Base-by-base conservation (phyloP, 345 rosid genomes). In the Syzygium aromaticum region DNA sequence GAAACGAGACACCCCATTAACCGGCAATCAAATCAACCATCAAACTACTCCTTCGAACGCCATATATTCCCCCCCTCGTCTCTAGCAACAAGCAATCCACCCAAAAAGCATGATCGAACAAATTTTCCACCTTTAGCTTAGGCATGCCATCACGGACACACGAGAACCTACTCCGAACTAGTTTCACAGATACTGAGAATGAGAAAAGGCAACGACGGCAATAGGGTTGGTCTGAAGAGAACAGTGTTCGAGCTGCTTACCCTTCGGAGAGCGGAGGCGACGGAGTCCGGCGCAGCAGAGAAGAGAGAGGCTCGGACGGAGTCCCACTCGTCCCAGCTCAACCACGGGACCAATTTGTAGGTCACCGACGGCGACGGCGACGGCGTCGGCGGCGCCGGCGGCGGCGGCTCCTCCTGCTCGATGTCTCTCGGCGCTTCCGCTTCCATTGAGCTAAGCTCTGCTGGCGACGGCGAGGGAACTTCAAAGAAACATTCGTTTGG, bases 291-390 rank as follows among this genome's bases (percentile, higher is more conserved):
- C 49, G 96, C 93, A 87, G 94, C 93, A 49, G 98, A 96, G 94
- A 96, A 96, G 86, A 98, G 94, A 87, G 95, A 93, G 77, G 92
- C 96, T 88, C 96, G 90, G 22, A 98, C 96, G 56, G 86, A 90
- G 89, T 94, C 97, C 99, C 99, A 96, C 88, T 98, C 99, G 30
- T 93, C 90, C 99, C 99, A 96, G 85, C 88, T 96, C 90, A 98
- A 89, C 99, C 98, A 98, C 2, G 99, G 99, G 82, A 97, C 98
- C 87, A 93, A 89, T 85, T 93, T 95, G 92, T 88, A 92, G 90
- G 90, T 90, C 14, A 73, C 82, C 49, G 49, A 73, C 25, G 80
- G 11, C 49, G 80, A 38, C 11, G 46, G 33, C 22, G 43, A 67
- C 22, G 43, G 38, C 77, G 80, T 73, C n/a, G 94, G 89, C 63